These are phyloP conservation scores for Litsea cubeba DNA, from an alignment of 164 flowering plant species.

Conservation along the genomic window DNA sequence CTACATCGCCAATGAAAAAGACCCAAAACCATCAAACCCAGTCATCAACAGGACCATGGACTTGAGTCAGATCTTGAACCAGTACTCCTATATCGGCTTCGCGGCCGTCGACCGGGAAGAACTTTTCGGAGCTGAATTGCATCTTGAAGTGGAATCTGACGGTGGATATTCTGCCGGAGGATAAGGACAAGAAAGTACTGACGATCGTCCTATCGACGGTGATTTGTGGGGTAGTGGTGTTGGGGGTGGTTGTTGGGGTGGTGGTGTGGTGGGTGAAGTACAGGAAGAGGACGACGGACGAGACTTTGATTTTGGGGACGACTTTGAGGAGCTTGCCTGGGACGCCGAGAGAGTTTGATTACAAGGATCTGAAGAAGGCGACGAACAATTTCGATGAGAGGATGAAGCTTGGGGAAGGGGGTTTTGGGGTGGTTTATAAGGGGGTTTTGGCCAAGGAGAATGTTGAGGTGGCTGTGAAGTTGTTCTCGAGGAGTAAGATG, in stretches of 20 bases:
- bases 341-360: constrained; percentile 51
- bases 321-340: constrained; percentile 51
- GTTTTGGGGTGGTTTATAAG: constrained; percentile 65
- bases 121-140: constrained; percentile 39
- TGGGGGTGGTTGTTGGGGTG: background rate
- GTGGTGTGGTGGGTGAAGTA: constrained; percentile 11
- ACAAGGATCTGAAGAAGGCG: constrained; percentile 55
- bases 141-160: constrained; percentile 51
- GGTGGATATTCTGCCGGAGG: constrained; percentile 24
- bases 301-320: constrained; percentile 24
- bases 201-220: constrained; percentile 28
- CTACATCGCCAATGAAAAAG: constrained; percentile 31
- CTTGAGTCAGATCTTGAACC: constrained; percentile 21
- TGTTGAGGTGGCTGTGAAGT: constrained; percentile 59
- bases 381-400: constrained; percentile 56
- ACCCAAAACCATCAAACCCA: constrained; percentile 30
- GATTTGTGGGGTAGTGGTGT: constrained; percentile 15
- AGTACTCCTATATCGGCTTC: constrained; percentile 57
- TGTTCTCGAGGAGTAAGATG: constrained; percentile 53
- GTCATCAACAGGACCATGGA: constrained; percentile 27
- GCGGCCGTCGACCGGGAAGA: constrained; percentile 56
- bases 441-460: constrained; percentile 36
- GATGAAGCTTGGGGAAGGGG: constrained; percentile 62
- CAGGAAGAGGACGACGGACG: constrained; percentile 16
- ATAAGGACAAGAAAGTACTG: background rate